Percentiles rank a stretch among this genome's conserved stretches.
Conservation (phyloP, 2,329 filamentous ascomycete genomes). For the Sclerotinia spermophila region DNA sequence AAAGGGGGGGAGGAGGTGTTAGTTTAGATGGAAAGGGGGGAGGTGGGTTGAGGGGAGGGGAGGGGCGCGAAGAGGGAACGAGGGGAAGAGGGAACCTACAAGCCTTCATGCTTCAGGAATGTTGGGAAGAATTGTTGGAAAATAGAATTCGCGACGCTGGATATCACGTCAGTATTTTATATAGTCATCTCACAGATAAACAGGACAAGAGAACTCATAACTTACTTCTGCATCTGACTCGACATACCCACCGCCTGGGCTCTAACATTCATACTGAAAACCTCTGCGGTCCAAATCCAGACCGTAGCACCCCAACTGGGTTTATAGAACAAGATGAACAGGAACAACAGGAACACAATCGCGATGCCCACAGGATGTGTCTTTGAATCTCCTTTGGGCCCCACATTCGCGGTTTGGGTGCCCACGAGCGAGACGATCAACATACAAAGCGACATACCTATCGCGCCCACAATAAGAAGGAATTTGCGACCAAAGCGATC, state of each 20-base stretch:
- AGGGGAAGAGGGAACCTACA: background rate
- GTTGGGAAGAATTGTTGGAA: slow-evolving; percentile 19
- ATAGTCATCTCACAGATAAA: background rate
- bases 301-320: slow-evolving; percentile 66
- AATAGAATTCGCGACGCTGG: background rate
- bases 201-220: no score
- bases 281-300: slow-evolving; percentile 68
- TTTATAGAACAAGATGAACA: slow-evolving; percentile 66
- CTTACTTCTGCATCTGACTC: slow-evolving; percentile 17
- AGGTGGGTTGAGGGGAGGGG: background rate
- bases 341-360: slow-evolving; percentile 64
- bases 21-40: background rate
- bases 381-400: slow-evolving; percentile 27
- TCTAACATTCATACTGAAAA: slow-evolving; percentile 68
- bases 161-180: background rate
- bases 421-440: slow-evolving; percentile 56
- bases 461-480: slow-evolving; percentile 62
- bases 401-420: slow-evolving; percentile 51
- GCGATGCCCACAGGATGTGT: slow-evolving; percentile 53
- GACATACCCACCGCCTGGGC: slow-evolving; percentile 67
- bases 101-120: slow-evolving; percentile 12
- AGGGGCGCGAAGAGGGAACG: background rate
- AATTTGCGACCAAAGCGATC: slow-evolving; percentile 68
- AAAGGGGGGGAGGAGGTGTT: background rate
- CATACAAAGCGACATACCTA: slow-evolving; percentile 69